phyloP scores from a whole-genome alignment of 129 eudicot species.

The Mikania micrantha region DNA sequence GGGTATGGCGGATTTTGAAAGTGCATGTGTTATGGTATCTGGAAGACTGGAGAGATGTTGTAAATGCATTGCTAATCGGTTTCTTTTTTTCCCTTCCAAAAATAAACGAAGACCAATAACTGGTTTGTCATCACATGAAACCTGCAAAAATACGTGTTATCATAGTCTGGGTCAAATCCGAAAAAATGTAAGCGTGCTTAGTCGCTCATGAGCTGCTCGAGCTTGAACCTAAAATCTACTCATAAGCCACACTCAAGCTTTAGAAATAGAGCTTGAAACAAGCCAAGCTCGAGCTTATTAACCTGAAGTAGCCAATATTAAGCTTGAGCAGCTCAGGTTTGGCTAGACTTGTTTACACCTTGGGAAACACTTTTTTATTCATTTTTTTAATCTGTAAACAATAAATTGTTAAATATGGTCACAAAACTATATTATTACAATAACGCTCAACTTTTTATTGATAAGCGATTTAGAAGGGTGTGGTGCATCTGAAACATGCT shows the following conservation, averaged over 20 bases:
- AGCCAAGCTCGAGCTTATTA: background rate
- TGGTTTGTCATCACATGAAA: conserved; percentile 48
- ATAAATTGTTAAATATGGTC: background rate
- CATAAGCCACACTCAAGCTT: too few relatives aligned
- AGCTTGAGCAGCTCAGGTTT: background rate
- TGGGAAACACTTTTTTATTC: background rate
- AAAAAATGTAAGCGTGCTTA: background rate
- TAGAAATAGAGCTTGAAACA: background rate
- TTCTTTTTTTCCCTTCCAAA: conserved; percentile 77
- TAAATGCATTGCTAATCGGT: conserved; percentile 70
- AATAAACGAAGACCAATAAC: conserved; percentile 79
- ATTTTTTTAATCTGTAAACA: background rate
- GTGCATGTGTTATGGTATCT: conserved; percentile 36
- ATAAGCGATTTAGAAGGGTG: background rate
- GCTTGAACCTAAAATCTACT: background rate
- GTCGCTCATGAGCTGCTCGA: too few relatives aligned
- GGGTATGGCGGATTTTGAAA: background rate
- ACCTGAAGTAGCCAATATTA: background rate
- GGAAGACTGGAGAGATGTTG: conserved; percentile 84
- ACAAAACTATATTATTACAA: background rate
- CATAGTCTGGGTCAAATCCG: background rate
- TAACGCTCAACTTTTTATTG: background rate
- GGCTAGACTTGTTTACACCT: background rate
- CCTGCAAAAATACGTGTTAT: conserved; percentile 34
- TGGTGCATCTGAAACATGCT: background rate